phyloP scores from a whole-genome alignment of 805 yeast species.

The Ogataea minuta region DNA sequence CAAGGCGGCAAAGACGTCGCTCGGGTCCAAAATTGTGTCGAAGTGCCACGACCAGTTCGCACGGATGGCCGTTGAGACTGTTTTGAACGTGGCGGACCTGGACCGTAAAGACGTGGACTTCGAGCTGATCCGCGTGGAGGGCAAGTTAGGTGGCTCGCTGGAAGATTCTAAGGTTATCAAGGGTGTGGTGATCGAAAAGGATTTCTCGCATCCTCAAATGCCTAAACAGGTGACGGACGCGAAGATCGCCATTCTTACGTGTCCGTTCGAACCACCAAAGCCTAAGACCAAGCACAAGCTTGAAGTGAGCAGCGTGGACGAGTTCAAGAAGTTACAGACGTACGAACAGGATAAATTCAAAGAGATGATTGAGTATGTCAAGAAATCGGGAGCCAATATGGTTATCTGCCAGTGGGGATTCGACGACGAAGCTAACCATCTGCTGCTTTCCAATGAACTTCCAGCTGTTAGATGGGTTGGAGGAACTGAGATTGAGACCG shows the following conservation, averaged over 20 bases:
- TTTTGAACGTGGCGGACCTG: constrained; percentile 85
- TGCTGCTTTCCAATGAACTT: constrained; percentile 79
- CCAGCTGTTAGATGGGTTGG: constrained; percentile 99
- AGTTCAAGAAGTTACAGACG: constrained; percentile 83
- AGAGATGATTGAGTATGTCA: constrained; percentile 85
- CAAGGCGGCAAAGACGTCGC: constrained; percentile 90
- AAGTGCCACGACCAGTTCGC: constrained; percentile 94
- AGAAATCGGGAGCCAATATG: constrained; percentile 88
- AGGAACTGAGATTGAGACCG: constrained; percentile 90
- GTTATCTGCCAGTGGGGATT: constrained; percentile 99
- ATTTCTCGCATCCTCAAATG: constrained; percentile 98
- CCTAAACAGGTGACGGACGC: constrained; percentile 77
- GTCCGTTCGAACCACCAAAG: constrained; percentile 99
- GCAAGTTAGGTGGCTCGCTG: constrained; percentile 92
- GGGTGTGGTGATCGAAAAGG: constrained; percentile 95
- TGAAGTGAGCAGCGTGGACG: constrained; percentile 91
- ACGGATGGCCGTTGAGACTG: constrained; percentile 95
- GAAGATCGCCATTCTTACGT: constrained; percentile 90
- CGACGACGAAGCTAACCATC: constrained; percentile 97
- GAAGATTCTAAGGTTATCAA: constrained; percentile 80
- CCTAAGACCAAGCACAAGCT: constrained; percentile 98
- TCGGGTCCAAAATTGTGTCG: constrained; percentile 94
- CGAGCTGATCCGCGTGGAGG: constrained; percentile 92
- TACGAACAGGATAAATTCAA: constrained; percentile 89
- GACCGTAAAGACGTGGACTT: constrained; percentile 95